Conservation (phyloP, 2,329 filamentous ascomycete genomes). For the Venturia oleaginea region DNA sequence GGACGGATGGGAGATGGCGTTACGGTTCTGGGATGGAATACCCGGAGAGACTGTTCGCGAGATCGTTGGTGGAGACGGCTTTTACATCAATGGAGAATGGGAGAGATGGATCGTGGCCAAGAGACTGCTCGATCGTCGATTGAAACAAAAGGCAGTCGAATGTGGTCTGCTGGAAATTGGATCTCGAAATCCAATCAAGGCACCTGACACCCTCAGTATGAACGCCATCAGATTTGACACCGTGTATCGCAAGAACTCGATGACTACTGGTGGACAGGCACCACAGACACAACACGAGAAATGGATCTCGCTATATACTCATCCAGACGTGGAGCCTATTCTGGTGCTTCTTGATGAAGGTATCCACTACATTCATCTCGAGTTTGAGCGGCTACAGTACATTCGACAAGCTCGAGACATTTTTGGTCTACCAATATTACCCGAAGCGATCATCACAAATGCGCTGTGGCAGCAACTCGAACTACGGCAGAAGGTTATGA, state of each 20-base stretch:
- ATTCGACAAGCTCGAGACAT: constrained; percentile 43
- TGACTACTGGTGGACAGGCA: constrained; percentile 30
- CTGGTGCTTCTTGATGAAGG: constrained; percentile 49
- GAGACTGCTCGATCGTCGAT: constrained; percentile 43
- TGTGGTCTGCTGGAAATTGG: constrained; percentile 38
- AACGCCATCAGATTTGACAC: constrained; percentile 46
- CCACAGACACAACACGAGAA: constrained; percentile 17
- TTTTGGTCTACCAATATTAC: constrained; percentile 45
- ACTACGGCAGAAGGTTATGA: constrained; percentile 46
- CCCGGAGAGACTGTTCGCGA: constrained; percentile 50
- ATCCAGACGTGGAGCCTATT: constrained; percentile 46
- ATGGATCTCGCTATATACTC: constrained; percentile 44
- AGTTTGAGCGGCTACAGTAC: constrained; percentile 49
- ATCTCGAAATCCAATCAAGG: constrained; percentile 35
- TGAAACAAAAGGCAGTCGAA: constrained; percentile 39
- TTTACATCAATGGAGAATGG: constrained; percentile 50
- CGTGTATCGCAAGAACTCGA: constrained; percentile 39
- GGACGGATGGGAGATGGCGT: constrained; percentile 48
- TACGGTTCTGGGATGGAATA: constrained; percentile 47
- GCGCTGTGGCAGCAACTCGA: constrained; percentile 51
- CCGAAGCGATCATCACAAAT: constrained; percentile 45
- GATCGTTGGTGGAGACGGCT: constrained; percentile 49
- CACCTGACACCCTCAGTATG: constrained; percentile 38
- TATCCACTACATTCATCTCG: constrained; percentile 51
- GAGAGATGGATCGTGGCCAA: constrained; percentile 48